Conservation (phyloP, 805 yeast genomes). For the Myxozyma lipomycoides region DNA sequence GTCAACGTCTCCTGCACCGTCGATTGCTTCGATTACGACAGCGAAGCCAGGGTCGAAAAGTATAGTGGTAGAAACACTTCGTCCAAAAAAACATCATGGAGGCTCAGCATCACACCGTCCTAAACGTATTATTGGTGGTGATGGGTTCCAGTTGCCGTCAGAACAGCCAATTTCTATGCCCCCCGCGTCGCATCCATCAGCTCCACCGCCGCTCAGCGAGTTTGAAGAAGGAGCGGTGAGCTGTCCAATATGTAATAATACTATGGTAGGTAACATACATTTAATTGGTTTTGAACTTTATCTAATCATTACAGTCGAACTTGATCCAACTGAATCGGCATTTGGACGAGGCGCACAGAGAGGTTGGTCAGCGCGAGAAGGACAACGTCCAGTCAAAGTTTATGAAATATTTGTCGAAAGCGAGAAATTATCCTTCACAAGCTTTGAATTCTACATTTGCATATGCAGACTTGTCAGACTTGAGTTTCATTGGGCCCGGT, state of each 20-base stretch:
- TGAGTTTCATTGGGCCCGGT: constrained; percentile 15
- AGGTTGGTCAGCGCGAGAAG: constrained; percentile 32
- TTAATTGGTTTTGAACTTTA: background rate
- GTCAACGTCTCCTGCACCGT: constrained; percentile 16
- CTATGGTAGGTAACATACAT: constrained; percentile 41
- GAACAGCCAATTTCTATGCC: background rate
- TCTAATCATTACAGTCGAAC: background rate
- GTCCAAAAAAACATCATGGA: constrained; percentile 11
- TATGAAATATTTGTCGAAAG: constrained; percentile 41
- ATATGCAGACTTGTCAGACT: constrained; percentile 51
- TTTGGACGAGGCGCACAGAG: constrained; percentile 62
- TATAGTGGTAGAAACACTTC: constrained; percentile 18
- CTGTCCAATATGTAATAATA: constrained; percentile 71
- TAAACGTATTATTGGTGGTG: constrained; percentile 19
- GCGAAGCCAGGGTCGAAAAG: background rate
- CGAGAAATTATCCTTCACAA: constrained; percentile 38
- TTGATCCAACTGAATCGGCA: constrained; percentile 57
- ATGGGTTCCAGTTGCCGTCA: constrained; percentile 15
- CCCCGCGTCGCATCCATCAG: background rate
- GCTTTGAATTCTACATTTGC: constrained; percentile 40
- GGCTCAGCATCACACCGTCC: constrained; percentile 8
- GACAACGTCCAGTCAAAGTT: constrained; percentile 47
- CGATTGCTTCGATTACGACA: constrained; percentile 10
- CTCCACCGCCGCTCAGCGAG: background rate
- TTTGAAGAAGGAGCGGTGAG: background rate